Base-by-base conservation (phyloP, 2,329 filamentous ascomycete species). In the Colletotrichum sp. region DNA sequence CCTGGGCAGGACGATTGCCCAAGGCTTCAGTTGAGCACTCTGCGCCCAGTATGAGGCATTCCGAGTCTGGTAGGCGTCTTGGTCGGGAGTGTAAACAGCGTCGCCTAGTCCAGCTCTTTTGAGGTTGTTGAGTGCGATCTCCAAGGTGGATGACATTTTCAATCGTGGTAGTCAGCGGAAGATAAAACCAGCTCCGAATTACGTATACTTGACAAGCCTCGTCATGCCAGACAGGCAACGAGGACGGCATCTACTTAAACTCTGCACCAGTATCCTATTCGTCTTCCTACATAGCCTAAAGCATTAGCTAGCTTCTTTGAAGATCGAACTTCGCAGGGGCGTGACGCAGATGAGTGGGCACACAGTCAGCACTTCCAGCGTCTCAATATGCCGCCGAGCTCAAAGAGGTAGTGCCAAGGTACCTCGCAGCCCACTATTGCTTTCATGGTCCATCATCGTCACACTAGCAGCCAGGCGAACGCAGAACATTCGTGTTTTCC, bases 1-100 rank as follows among this genome's bases (percentile, higher is more conserved):
- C 34, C 64, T 71, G 2, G 81, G 79, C 10, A 78, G 59, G 0
- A 83, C 78, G 73, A 82, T 77, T 72, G 82, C 82, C 66, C 76
- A 79, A 28, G 82, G 81, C 16, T n/a, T n/a, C 36, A 66, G 24
- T 0, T 39, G 44, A 6, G 59, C 28, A 15, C 28, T 62, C 59
- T 32, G 10, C 12, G 59, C 28, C 59, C 59, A 62, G 3, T 21
- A 34, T 32, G 18, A 62, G 12, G 30, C 12, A 30, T 12, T 21
- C 3, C 59, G 26, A 16, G 28, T 62, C 12, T 24, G 10, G 59
- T 62, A 62, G 28, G 59, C 18, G n/a, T 62, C 59, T n/a, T 62
- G 24, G 15, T n/a, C 59, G 28, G 30, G 59, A 5, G 30, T 62
- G n/a, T 34, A 62, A n/a, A 62, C 18, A 32, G 18, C 3, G 3